phyloP scores from a whole-genome alignment of 2,329 filamentous ascomycete genomes.

The Ophiostoma novo-ulmi region DNA sequence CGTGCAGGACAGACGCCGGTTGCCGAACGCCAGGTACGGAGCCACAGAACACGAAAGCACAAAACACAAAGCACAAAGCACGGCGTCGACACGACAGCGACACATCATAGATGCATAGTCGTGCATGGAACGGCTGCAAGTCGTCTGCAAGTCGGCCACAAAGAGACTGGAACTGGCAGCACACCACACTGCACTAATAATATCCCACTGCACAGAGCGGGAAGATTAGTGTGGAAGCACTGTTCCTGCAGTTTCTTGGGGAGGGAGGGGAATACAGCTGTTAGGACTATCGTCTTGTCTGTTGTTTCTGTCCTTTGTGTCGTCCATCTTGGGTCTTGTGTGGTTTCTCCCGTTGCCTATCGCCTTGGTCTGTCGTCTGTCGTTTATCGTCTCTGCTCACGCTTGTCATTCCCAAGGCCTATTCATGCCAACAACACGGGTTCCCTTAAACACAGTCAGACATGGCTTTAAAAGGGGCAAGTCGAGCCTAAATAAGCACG shows the following conservation, averaged over 20 bases:
- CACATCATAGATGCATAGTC: conserved; percentile 12
- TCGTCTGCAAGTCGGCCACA: not conserved
- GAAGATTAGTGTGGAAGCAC: not conserved
- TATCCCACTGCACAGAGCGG: not conserved
- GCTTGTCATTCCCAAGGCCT: conserved; percentile 3
- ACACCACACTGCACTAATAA: not conserved
- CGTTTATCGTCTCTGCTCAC: not conserved
- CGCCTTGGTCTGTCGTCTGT: not conserved
- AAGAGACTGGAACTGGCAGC: not conserved
- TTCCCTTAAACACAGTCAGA: not conserved
- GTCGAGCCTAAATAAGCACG: conserved; percentile 3
- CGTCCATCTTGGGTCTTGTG: not conserved
- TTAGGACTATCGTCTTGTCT: not conserved
- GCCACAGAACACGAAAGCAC: not conserved
- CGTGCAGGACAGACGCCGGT: conserved; percentile 9
- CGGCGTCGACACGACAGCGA: conserved; percentile 8
- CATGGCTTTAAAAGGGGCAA: not conserved
- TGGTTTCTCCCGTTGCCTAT: not conserved
- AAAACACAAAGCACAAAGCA: not conserved
- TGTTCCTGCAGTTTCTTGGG: not conserved
- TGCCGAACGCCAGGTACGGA: not conserved
- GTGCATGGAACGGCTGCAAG: not conserved
- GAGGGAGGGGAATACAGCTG: not conserved
- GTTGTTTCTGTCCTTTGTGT: not conserved
- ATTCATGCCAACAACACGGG: not conserved